These are phyloP conservation scores for Huiozyma sinensis DNA, from an alignment of 805 yeast genomes.

Conservation along the genomic window DNA sequence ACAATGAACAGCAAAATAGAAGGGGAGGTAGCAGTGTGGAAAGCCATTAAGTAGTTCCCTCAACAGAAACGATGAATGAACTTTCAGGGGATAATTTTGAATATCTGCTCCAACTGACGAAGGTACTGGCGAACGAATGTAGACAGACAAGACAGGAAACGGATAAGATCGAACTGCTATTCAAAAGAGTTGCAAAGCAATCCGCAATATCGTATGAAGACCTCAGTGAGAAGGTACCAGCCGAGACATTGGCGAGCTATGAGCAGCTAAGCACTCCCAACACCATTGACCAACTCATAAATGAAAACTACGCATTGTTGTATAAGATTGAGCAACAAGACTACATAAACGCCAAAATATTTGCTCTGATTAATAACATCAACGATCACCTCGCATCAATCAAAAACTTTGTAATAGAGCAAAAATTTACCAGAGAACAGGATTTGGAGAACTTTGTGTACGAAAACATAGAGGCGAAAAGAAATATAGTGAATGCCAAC, in stretches of 20 bases:
- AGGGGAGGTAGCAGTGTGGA: no score
- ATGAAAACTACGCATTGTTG: conserved; percentile 20
- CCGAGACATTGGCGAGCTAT: conserved; percentile 7
- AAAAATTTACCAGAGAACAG: conserved; percentile 15
- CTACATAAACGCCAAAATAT: conserved; percentile 18
- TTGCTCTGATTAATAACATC: conserved; percentile 18
- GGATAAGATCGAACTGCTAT: conserved; percentile 15
- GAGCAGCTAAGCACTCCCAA: conserved; percentile 5
- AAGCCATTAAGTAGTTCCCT: no score
- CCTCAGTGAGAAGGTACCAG: conserved; percentile 8
- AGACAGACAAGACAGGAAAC: conserved; percentile 21
- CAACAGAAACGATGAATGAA: background rate
- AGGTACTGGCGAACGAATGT: conserved; percentile 16
- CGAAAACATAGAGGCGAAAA: conserved; percentile 14
- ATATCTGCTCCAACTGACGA: conserved; percentile 19
- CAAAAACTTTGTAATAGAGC: conserved; percentile 22
- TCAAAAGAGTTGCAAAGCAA: conserved; percentile 22
- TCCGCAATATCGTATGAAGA: conserved; percentile 20
- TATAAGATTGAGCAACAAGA: conserved; percentile 25
- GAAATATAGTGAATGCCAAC: conserved; percentile 8
- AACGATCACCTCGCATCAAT: conserved; percentile 22
- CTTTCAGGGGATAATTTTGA: conserved; percentile 20
- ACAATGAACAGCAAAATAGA: no score
- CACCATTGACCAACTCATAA: conserved; percentile 12
- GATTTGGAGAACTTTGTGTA: conserved; percentile 13